Evolutionary conservation across 2,329 filamentous ascomycete species (phyloP).

Genomic region (Daldinia sp.): DNA sequence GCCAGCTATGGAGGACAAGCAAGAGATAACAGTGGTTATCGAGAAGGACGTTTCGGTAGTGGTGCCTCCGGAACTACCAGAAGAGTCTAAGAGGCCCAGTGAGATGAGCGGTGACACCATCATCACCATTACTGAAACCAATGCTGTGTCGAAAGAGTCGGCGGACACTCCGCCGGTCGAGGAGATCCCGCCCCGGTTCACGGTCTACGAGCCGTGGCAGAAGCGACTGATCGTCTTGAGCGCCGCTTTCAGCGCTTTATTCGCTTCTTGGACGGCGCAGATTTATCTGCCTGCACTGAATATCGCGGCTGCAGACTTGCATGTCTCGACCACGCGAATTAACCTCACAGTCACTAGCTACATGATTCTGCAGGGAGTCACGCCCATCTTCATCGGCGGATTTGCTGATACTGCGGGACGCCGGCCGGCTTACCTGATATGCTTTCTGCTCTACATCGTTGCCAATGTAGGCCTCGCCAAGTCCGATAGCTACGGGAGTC

Average conservation of each 20-base stretch:
- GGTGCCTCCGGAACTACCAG: constrained; percentile 15
- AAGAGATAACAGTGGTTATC: constrained; percentile 25
- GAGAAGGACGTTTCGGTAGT: constrained; percentile 32
- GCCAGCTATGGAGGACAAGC: constrained; percentile 31
- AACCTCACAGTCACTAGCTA: constrained; percentile 56
- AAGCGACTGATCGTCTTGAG: constrained; percentile 46
- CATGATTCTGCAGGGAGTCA: constrained; percentile 63
- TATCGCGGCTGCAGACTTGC: constrained; percentile 44
- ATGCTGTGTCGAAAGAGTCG: constrained; percentile 25
- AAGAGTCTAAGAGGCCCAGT: constrained; percentile 29
- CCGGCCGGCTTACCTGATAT: constrained; percentile 59
- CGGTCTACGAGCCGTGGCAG: constrained; percentile 42
- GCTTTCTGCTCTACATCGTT: constrained; percentile 58
- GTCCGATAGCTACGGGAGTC: constrained; percentile 55
- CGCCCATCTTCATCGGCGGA: constrained; percentile 61
- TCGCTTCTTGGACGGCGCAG: constrained; percentile 47
- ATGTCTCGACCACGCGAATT: constrained; percentile 42
- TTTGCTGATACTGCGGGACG: constrained; percentile 61
- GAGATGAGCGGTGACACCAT: constrained; percentile 38
- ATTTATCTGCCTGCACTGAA: constrained; percentile 47
- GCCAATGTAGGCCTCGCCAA: constrained; percentile 59
- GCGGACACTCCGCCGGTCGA: constrained; percentile 28
- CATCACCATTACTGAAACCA: constrained; percentile 22
- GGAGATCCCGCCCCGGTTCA: constrained; percentile 30
- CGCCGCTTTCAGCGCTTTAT: constrained; percentile 46